Evolutionary conservation across 805 yeast genomes (phyloP), one percentile per base, ranked within the genome.

Genomic region (Candida sithepensis): DNA sequence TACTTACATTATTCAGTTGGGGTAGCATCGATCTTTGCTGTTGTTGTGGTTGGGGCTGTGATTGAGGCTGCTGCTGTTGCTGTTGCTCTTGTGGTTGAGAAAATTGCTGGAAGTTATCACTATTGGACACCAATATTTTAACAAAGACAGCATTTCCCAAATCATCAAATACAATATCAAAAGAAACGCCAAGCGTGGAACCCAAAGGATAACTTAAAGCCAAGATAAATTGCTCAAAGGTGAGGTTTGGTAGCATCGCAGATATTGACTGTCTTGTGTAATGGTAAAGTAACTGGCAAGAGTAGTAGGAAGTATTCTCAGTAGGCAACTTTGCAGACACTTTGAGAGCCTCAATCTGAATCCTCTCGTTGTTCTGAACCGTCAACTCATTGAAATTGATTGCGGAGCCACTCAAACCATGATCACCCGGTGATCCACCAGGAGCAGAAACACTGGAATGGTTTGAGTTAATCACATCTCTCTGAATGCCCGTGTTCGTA

Each of bases 151-250:
- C 75, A n/a, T 65, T 67, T 1, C 77, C 75, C 39, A 68, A 60
- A 46, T 74, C 77, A 51, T 77, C 80, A 54, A 70, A 72, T 20
- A 71, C 54, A 38, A 74, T 60, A 20, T 74, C 77, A 55, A 76
- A 77, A 21, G 63, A 61, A 46, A 66, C 61, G 4, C 61, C 59
- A 13, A 64, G 44, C 18, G 57, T 59, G 2, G 58, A 41, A n/a
- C 46, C 51, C 28, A 68, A 51, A 16, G 61, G 61, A 63, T 68
- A 36, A 57, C 71, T 49, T 63, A 72, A 52, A 57, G 68, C 49
- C 60, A 63, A 42, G 60, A 60, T 28, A 44, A 59, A 46, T 53
- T 57, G 57, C 50, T 67, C 48, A 64, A 68, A 44, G 57, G 63
- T 23, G 65, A 54, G 37, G 24, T 50, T 49, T 5, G 74, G 71